Evolutionary conservation across 2,329 filamentous ascomycete species (phyloP), one percentile per base, ranked within the genome.

Genomic region (Basipetospora sp.): DNA sequence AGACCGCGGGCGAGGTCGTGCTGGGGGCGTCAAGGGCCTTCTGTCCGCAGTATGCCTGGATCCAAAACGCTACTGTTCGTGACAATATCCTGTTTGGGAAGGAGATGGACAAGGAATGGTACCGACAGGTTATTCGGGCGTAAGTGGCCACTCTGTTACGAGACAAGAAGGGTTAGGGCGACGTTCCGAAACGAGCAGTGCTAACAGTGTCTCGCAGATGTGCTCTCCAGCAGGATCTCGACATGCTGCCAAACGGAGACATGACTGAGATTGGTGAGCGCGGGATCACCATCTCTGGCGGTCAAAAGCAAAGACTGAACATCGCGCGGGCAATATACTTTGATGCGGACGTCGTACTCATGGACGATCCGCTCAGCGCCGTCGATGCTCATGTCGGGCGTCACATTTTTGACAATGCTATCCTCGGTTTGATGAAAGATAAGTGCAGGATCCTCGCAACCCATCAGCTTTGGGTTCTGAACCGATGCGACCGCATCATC

Each of bases 1-100:
- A 79, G 54, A 92, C 82, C 0, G 62, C 60, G 3, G 86, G 86
- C 9, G 69, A 79, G 27, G 70, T 92, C 5, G 69, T 74, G 0
- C 70, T 90, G 47, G 83, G 87, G 29, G 84, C 84, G 0, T 78
- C 76, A 3, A 69, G 87, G 43, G 84, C 88, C 0, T 94, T 94
- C 50, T 96, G 90, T 46, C 88, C 88, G 0, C 88, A 98, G 53
- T 94, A 94, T 51, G 84, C 90, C 0, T 98, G 90, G 90, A 94
- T 98, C 34, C 88, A 96, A 53, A 96, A 96, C 50, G 70, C 85
- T 0, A 83, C 80, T 1, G 71, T 96, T 3, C 77, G 75, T 43
- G 75, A 94, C 25, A 98, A 98, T 50, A 93, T 98, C 42, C 59
- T 85, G 1, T 96, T 96, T 50, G 88, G 88, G 9, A 88, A 85